A percentile compares a stretch with the other conserved stretches of the same genome.
phyloP scores from a whole-genome alignment of 495 filamentous ascomycete species.

The Pseudomonodictys pantanalensis region DNA sequence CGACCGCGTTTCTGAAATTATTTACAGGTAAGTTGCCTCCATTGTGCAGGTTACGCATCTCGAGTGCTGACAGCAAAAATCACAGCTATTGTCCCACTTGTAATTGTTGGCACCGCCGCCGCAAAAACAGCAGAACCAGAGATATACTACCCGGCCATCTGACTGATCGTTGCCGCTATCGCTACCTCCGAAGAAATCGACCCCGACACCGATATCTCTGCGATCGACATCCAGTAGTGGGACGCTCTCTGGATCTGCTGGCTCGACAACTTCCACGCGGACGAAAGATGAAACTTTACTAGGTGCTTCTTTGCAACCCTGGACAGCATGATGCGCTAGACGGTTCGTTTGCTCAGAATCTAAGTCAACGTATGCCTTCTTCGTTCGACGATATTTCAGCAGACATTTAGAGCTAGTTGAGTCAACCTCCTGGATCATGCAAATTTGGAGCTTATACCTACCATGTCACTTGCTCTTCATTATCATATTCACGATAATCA shows the following conservation, averaged over 20 bases:
- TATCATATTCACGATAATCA: background rate
- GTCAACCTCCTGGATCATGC: background rate
- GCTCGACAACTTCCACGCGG: background rate
- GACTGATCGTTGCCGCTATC: background rate
- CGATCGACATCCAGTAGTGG: too few relatives aligned
- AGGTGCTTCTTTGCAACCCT: background rate
- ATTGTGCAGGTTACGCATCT: too few relatives aligned
- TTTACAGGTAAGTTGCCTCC: too few relatives aligned
- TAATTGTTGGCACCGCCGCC: background rate
- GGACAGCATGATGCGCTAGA: background rate
- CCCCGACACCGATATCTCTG: too few relatives aligned
- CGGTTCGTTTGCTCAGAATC: background rate
- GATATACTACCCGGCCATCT: background rate
- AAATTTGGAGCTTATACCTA: background rate
- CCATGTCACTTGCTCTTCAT: background rate
- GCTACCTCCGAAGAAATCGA: too few relatives aligned
- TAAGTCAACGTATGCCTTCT: background rate
- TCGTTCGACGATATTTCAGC: background rate
- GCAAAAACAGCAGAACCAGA: background rate
- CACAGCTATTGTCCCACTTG: too few relatives aligned
- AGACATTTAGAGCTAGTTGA: background rate
- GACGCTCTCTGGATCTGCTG: background rate
- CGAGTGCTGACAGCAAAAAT: too few relatives aligned
- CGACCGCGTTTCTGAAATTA: too few relatives aligned
- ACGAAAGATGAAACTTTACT: background rate